Evolutionary conservation across 805 yeast genomes (phyloP), one percentile per base, ranked within the genome.

Genomic region (Candida adriatica): DNA sequence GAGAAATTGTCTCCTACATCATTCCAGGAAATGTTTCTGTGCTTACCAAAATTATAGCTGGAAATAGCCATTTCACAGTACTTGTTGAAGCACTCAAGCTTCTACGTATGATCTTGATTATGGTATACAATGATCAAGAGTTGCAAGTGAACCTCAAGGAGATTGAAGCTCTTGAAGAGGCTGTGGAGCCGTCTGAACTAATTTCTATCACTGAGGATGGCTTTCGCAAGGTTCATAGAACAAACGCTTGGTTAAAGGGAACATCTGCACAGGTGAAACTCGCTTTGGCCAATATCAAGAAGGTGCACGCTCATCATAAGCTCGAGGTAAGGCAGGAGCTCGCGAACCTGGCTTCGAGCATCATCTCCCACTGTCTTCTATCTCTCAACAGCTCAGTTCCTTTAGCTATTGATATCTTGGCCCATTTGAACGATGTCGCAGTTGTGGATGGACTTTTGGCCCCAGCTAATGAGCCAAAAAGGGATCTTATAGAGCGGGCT

Each of bases 171-270:
- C 24, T 47, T 3, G 35, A 44, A 16, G 45, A 43, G 7, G 29
- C 42, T 2, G 27, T 35, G 6, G 40, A 35, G 9, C 44, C 34
- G 9, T 18, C 32, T 2, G 41, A 43, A 9, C 27, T 49, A 9
- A 42, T 39, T 5, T 37, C 38, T 8, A 26, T 35, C 24, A 45
- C 35, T 20, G 48, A 37, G 17, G 37, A 33, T 25, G 39, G 34
- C 15, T 45, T 47, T 24, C 37, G 30, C n/a, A 50, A 48, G 22
- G 31, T 43, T 4, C 67, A 62, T 39, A 56, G 82, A 45, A 64
- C 71, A 5, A 57, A 58, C 6, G 43, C 66, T 11, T 77, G 85
- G 85, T 47, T 75, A n/a, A 58, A 49, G 10, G 75, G 68, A 1
- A 73, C 81, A 0, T 53, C 68, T 5, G 44, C 52, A 13, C 83